Percentiles rank a stretch among this genome's conserved stretches.
These are phyloP conservation scores for Blastomyces emzantsi DNA, from an alignment of 2,329 filamentous ascomycete species.

Conservation along the genomic window DNA sequence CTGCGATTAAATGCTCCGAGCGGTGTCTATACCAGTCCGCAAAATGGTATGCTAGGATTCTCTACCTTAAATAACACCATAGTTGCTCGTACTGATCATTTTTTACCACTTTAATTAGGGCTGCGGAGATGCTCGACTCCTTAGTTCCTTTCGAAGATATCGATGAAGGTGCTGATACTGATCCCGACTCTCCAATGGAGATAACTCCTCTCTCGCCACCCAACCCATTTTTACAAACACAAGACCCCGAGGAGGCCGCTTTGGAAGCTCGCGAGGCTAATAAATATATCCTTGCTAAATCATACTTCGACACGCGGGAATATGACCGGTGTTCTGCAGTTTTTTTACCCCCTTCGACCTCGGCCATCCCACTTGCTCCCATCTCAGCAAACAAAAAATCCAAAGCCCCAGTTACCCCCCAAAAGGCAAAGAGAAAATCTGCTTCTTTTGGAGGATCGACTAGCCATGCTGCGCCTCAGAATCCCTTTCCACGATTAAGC, in stretches of 20 bases:
- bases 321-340: conserved; percentile 88
- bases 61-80: neutral
- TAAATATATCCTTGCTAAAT: conserved; percentile 82
- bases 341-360: conserved; percentile 70
- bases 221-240: conserved; percentile 45
- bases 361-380: conserved; percentile 55
- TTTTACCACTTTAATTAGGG: conserved; percentile 48
- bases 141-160: conserved; percentile 51
- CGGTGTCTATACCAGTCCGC: conserved; percentile 91
- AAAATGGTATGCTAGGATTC: conserved; percentile 61
- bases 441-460: conserved; percentile 31
- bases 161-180: conserved; percentile 47
- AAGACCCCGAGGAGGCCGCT: conserved; percentile 61
- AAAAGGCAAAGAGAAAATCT: conserved; percentile 55
- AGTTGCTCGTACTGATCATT: neutral
- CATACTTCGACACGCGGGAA: conserved; percentile 90
- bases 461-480: conserved; percentile 25
- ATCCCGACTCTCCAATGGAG: conserved; percentile 51
- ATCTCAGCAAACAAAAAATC: conserved; percentile 29
- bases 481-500: conserved; percentile 52
- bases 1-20: conserved; percentile 84
- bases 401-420: conserved; percentile 34
- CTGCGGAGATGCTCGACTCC: conserved; percentile 83
- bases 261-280: conserved; percentile 72
- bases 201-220: conserved; percentile 48